These are phyloP conservation scores for Magnusiomyces ingens DNA, from an alignment of 1,139 yeast genomes.

Conservation along the genomic window DNA sequence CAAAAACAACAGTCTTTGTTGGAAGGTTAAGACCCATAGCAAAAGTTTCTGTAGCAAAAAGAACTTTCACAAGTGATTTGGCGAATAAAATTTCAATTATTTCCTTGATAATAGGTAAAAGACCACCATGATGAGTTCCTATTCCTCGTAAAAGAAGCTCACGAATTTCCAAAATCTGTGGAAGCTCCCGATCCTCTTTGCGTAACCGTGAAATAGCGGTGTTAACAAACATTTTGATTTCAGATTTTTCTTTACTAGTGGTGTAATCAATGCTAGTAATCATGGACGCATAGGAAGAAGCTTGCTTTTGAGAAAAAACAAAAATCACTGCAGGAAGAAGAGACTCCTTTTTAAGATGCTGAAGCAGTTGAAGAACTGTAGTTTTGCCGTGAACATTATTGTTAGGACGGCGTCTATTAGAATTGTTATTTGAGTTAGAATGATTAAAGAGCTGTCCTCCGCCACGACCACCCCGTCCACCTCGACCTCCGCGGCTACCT, in stretches of 20 bases:
- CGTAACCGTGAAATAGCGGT: constrained; percentile 80
- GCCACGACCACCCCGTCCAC: constrained; percentile 26
- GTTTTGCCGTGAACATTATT: constrained; percentile 66
- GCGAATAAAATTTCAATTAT: constrained; percentile 90
- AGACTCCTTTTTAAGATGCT: constrained; percentile 55
- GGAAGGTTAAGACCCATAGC: constrained; percentile 98
- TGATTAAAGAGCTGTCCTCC: constrained; percentile 24
- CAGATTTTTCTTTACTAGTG: constrained; percentile 76
- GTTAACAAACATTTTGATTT: constrained; percentile 87
- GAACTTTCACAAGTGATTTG: constrained; percentile 73
- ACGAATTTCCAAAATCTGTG: constrained; percentile 77
- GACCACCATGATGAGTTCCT: constrained; percentile 96
- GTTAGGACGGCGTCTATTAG: constrained; percentile 36
- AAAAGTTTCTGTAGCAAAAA: constrained; percentile 96
- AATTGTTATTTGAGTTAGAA: constrained; percentile 5
- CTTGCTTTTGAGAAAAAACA: constrained; percentile 86
- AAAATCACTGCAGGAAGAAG: constrained; percentile 86
- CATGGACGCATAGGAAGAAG: constrained; percentile 88
- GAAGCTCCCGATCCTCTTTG: constrained; percentile 86
- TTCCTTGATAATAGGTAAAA: constrained; percentile 91
- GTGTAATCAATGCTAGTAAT: constrained; percentile 72
- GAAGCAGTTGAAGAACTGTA: constrained; percentile 48
- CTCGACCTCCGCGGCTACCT: constrained; percentile 33
- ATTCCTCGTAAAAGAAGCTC: constrained; percentile 85
- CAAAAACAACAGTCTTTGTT: constrained; percentile 90